Evolutionary conservation across 169 alveolate genomes (phyloP), one percentile per base, ranked within the genome.

Genomic region (Eimeria necatrix): DNA sequence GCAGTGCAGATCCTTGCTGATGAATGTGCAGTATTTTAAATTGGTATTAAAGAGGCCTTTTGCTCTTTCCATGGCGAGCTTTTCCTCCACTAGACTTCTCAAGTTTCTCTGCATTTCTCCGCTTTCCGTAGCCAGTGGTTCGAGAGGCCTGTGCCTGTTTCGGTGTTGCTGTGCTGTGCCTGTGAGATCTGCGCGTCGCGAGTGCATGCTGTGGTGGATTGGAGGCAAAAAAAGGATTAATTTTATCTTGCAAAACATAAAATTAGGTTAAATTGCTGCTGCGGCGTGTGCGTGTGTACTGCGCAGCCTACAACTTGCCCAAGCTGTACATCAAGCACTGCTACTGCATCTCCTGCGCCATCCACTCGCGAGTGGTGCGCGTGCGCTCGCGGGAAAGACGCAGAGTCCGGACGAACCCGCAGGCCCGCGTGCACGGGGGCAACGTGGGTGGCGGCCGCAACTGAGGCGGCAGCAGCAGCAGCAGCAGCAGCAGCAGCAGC

Each of bases 291-390:
- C 20, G 48, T 95, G 64, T 91, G 24, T 24, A 61, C 9, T 89
- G 22, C 73, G 24, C 96, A 94, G 98, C 98, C 49, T 98, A 97
- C 97, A 94, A 96, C 96, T 98, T 99, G 96, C 99, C 99, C 48
- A 99, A 99, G 97, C 98, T 99, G 97, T 99, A 98, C 98, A 98
- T 99, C 96, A 99, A 99, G 98, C 99, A 98, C 98, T 98, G 98
- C 95, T 99, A 99, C 97, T 99, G 99, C 98, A 99, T 99, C 49
- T 98, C 99, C 84, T 99, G 99, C 96, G 99, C 99, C 68, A 99
- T 99, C 96, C 99, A 99, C 99, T 99, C 99, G 83, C 99, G 99
- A 87, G 99, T 99, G 86, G 99, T 99, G 49, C 98, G 99, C 49
- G 97, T 96, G 61, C 97, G 97, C 92, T 94, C 96, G 16, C 96